Percentiles rank a stretch among this genome's conserved stretches.
Conservation (phyloP, 345 rosid genomes). For the Atalantia buxifolia region DNA sequence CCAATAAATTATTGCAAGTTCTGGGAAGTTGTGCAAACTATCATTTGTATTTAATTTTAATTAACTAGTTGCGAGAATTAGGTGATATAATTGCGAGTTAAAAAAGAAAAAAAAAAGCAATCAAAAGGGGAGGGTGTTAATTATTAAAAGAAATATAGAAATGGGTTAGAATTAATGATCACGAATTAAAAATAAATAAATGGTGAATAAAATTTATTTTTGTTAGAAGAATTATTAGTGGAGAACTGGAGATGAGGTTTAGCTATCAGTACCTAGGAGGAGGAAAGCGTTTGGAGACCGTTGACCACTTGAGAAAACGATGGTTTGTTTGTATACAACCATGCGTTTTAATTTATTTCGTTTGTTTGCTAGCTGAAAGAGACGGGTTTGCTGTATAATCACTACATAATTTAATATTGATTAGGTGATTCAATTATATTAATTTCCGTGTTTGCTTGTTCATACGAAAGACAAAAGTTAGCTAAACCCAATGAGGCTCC, state of each 20-base stretch:
- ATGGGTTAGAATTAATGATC: too few relatives aligned
- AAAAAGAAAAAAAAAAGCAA: neutral
- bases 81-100: neutral
- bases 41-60: neutral
- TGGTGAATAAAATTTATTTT: neutral
- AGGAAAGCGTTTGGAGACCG: slow-evolving; percentile 4
- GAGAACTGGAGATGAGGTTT: slow-evolving; percentile 1
- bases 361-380: slow-evolving; percentile 9
- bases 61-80: neutral
- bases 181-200: neutral
- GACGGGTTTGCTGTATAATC: slow-evolving; percentile 2
- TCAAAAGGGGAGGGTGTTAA: neutral
- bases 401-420: neutral
- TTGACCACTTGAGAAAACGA: slow-evolving; percentile 31
- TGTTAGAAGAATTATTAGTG: neutral
- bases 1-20: slow-evolving; percentile 2
- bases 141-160: too few relatives aligned
- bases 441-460: slow-evolving; percentile 12
- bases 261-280: slow-evolving; percentile 15
- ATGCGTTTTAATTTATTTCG: neutral
- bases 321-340: slow-evolving; percentile 13
- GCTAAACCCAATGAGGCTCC: neutral
- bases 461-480: neutral
- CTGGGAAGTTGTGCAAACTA: neutral
- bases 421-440: neutral